Conservation (phyloP, 305 asterid species). For the Rubia peregrina region DNA sequence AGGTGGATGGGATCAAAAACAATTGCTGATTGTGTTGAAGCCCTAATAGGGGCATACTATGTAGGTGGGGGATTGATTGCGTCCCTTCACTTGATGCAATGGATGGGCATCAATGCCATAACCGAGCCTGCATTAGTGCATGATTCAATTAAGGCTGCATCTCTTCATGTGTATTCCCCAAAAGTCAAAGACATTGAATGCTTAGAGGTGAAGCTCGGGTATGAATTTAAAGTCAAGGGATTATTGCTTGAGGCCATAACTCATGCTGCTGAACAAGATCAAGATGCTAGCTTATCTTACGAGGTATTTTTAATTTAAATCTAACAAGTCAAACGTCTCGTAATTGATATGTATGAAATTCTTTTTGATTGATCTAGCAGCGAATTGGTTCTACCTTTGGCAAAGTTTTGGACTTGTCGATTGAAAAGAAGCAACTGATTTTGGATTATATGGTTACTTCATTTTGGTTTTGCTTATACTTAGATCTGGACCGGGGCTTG, state of each 20-base stretch:
- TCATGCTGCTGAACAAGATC: constrained; percentile 44
- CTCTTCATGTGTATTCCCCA: constrained; percentile 55
- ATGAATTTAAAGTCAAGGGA: constrained; percentile 63
- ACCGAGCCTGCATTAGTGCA: constrained; percentile 51
- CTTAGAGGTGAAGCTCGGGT: constrained; percentile 70
- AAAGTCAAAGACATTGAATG: constrained; percentile 38
- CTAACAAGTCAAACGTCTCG: neutral
- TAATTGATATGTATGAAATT: neutral
- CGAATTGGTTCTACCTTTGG: neutral
- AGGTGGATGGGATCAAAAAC: constrained; percentile 93
- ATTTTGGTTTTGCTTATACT: neutral
- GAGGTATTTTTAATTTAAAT: constrained; percentile 34
- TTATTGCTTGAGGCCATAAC: constrained; percentile 88
- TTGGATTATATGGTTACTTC: neutral
- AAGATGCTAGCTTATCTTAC: constrained; percentile 44
- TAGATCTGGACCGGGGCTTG: neutral
- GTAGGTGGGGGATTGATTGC: constrained; percentile 76
- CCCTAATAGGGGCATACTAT: constrained; percentile 88
- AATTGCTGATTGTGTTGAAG: constrained; percentile 84
- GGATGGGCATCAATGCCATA: constrained; percentile 70
- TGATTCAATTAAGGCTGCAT: constrained; percentile 49
- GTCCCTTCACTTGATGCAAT: constrained; percentile 65
- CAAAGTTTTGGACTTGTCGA: neutral
- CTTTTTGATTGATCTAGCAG: neutral
- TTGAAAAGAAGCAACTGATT: neutral